Evolutionary conservation across 331 rosid species (phyloP).

Genomic region (Quercus phellos): DNA sequence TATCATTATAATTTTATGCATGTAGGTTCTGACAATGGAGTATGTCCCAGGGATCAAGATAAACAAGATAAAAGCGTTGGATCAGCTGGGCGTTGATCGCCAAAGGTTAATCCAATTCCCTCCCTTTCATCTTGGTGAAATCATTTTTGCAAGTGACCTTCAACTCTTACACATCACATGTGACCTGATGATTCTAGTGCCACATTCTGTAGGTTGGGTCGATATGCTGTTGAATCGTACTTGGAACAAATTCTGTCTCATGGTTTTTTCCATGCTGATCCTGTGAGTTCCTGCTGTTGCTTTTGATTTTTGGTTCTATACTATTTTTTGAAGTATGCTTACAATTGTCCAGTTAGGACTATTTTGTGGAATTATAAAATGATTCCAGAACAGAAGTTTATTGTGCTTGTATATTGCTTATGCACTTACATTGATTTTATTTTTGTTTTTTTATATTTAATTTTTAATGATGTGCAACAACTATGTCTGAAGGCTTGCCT

Average conservation of each 20-base stretch:
- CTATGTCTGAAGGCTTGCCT: background rate
- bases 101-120: slow-evolving; percentile 48
- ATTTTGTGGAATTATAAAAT: background rate
- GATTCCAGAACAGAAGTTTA: background rate
- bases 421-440: background rate
- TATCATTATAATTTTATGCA: slow-evolving; percentile 7
- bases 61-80: slow-evolving; percentile 86
- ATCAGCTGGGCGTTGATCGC: slow-evolving; percentile 94
- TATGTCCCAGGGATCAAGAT: slow-evolving; percentile 99
- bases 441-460: no score
- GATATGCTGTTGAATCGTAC: slow-evolving; percentile 97
- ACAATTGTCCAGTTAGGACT: slow-evolving; percentile 12
- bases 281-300: slow-evolving; percentile 52
- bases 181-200: slow-evolving; percentile 2
- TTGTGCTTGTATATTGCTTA: background rate
- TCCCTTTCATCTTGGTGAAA: slow-evolving; percentile 14
- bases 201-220: slow-evolving; percentile 57
- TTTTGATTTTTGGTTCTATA: slow-evolving; percentile 2
- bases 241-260: slow-evolving; percentile 96
- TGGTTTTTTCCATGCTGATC: slow-evolving; percentile 99
- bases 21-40: slow-evolving; percentile 96
- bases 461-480: background rate
- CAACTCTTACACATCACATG: slow-evolving; percentile 16
- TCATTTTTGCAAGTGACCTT: background rate
- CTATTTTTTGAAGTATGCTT: background rate